Base-by-base conservation (phyloP, 108 stramenopile species). In the Cyclotella sp. region DNA sequence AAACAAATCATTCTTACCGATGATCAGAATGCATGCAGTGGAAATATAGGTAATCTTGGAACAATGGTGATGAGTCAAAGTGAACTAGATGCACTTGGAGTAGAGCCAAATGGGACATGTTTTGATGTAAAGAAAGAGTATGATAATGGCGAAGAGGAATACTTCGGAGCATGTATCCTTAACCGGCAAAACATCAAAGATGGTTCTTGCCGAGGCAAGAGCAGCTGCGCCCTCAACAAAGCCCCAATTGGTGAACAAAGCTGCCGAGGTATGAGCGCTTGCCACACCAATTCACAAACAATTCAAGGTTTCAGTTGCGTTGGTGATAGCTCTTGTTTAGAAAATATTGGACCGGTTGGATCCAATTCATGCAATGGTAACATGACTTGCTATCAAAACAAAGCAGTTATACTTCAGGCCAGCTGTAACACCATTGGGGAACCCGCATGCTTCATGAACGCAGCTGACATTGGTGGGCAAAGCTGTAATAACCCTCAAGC, bases 341-440 rank as follows among this genome's bases (percentile, higher is more conserved):
- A 55, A 19, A 55, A 55, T 55, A 19, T 21, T 24, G 55, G 55
- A 24, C 22, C 55, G 12, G 24, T 55, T 55, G 22, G 19, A 1
- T 24, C 22, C 11, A 24, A 24, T 12, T 55, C 55, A 55, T 55
- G 55, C 55, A 55, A 55, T 24, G 55, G 55, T 26, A 26, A 55
- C 12, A 24, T n/a, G 12, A 55, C 55, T 1, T 55, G 55, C 22
- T 24, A 24, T 24, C 55, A 24, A 24, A 55, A 55, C 55, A 55
- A 55, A 24, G 24, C 19, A 24, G 55, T 55, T 26, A 55, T 55
- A 4, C 11, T n/a, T 12, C n/a, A 24, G 11, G 21, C 21, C 19
- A 55, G 55, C 24, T 55, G 55, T 22, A 55, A 55, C 55, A 55
- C 22, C 55, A 24, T 24, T 24, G 24, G 24, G n/a, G 55, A 55